Conservation (phyloP, 2,329 filamentous ascomycete species). For the Xylaria sp. region DNA sequence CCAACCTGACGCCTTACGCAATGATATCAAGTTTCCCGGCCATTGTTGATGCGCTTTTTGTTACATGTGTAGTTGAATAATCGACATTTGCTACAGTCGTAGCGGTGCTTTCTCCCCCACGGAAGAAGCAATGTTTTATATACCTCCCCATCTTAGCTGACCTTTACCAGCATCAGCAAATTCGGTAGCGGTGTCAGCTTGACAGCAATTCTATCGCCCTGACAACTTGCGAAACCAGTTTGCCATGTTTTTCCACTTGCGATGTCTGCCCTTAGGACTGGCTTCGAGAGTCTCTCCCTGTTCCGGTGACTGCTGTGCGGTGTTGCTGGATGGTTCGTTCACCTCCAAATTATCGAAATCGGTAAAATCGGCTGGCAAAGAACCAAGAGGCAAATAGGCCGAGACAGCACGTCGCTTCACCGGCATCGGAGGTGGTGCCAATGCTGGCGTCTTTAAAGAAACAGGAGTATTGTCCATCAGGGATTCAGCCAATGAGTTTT, state of each 20-base stretch:
- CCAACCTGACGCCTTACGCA: conserved; percentile 17
- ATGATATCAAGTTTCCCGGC: conserved; percentile 10
- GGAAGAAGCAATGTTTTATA: not conserved
- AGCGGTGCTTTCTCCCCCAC: conserved; percentile 3
- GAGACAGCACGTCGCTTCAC: conserved; percentile 40
- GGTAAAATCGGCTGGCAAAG: conserved; percentile 27
- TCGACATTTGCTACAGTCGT: not conserved
- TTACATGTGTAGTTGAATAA: conserved; percentile 26
- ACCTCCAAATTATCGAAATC: not conserved
- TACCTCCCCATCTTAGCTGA: not conserved
- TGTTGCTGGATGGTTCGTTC: not conserved
- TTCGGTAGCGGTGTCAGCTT: conserved; percentile 9
- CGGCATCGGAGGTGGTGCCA: conserved; percentile 39
- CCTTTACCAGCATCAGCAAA: conserved; percentile 1
- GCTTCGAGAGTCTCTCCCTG: not conserved
- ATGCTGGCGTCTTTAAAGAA: conserved; percentile 19
- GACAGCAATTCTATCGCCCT: conserved; percentile 46
- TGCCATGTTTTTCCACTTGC: conserved; percentile 48
- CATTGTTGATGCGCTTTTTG: conserved; percentile 15
- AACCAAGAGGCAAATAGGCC: conserved; percentile 38
- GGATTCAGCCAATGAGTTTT: conserved; percentile 39
- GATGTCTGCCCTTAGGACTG: conserved; percentile 35
- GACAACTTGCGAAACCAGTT: conserved; percentile 50
- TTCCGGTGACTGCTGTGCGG: conserved; percentile 5
- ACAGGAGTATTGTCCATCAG: conserved; percentile 26